These are phyloP conservation scores for Penicillium oxalicum DNA, from an alignment of 2,329 filamentous ascomycete species.

Conservation along the genomic window DNA sequence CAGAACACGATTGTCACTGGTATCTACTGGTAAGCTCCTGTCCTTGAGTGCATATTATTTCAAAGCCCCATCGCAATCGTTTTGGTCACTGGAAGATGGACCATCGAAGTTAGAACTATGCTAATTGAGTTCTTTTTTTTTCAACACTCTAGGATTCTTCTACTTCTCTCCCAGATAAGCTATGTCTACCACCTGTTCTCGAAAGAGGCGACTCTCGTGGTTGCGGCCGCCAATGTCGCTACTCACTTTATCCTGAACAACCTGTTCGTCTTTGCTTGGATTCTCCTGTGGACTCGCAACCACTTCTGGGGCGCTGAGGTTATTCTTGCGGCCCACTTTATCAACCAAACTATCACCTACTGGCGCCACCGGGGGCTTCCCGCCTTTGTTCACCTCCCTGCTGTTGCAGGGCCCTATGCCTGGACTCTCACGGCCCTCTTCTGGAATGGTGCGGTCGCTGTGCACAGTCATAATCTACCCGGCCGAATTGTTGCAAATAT, in stretches of 20 bases:
- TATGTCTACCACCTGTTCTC: conserved; percentile 75
- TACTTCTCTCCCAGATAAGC: conserved; percentile 68
- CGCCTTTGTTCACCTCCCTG: conserved; percentile 68
- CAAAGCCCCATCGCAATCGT: too few species aligned
- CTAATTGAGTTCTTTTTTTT: background rate
- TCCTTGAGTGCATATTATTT: too few species aligned
- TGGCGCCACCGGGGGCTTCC: conserved; percentile 70
- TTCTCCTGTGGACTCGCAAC: conserved; percentile 73
- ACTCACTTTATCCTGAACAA: conserved; percentile 84
- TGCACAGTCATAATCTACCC: conserved; percentile 60
- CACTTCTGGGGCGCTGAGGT: conserved; percentile 72
- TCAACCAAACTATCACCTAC: conserved; percentile 73
- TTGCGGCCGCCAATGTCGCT: conserved; percentile 68
- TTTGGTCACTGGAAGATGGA: background rate
- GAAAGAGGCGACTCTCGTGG: conserved; percentile 55
- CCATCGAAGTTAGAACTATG: background rate
- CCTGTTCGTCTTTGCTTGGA: conserved; percentile 71
- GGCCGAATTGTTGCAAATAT: conserved; percentile 80
- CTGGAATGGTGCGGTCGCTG: conserved; percentile 80
- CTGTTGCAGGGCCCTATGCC: conserved; percentile 69
- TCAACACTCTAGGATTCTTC: conserved; percentile 52
- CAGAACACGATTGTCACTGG: conserved; percentile 58
- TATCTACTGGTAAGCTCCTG: conserved; percentile 65
- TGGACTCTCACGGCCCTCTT: conserved; percentile 84
- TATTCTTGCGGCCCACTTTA: conserved; percentile 71